Evolutionary conservation across 2,329 filamentous ascomycete genomes (phyloP).

Genomic region (Fusarium humuli): DNA sequence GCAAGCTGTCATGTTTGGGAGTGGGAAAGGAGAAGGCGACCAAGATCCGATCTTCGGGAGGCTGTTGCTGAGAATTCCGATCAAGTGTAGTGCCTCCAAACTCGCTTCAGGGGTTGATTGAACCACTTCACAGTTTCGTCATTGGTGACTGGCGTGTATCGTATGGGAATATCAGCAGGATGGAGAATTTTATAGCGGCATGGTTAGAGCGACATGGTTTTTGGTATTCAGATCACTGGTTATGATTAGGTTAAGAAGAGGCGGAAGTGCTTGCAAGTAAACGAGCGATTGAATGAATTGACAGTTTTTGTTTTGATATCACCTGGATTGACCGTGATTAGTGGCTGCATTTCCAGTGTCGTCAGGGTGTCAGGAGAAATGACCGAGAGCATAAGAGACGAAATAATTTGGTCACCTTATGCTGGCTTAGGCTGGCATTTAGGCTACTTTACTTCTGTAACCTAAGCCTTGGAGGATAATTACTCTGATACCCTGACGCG

Average conservation of each 20-base stretch:
- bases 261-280: not conserved
- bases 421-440: too few species aligned
- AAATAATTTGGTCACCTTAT: too few species aligned
- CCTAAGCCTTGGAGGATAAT: too few species aligned
- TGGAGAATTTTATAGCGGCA: slow-evolving; percentile 11
- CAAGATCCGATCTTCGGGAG: not conserved
- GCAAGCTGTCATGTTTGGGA: not conserved
- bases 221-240: not conserved
- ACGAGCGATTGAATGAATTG: slow-evolving; percentile 7
- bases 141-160: not conserved
- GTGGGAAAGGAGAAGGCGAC: not conserved
- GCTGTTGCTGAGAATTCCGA: not conserved
- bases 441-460: too few species aligned
- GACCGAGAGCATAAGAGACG: too few species aligned
- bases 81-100: not conserved
- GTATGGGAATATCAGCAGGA: not conserved
- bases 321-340: not conserved
- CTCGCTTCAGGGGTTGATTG: not conserved
- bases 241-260: not conserved
- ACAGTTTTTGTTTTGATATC: not conserved
- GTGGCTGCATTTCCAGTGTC: not conserved
- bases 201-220: slow-evolving; percentile 21
- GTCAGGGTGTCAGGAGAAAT: too few species aligned
- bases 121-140: not conserved
- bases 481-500: too few species aligned